Evolutionary conservation across 768 basidiomycete genomes (phyloP).

Genomic region (Pulveroboletus ravenelii): DNA sequence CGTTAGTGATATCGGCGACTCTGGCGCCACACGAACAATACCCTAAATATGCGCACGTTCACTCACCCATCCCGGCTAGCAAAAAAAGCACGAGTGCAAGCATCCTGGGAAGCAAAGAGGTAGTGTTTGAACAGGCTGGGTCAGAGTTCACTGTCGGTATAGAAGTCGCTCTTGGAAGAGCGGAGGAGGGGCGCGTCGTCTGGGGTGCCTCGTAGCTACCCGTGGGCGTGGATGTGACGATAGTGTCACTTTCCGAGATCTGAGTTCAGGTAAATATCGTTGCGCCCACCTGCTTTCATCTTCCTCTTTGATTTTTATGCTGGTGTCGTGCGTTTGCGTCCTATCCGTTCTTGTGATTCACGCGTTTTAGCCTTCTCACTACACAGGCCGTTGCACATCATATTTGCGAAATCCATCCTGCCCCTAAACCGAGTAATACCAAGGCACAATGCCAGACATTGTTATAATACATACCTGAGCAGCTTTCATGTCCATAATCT

Average conservation of each 20-base stretch:
- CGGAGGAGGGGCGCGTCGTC: conserved; percentile 30
- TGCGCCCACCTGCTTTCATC: conserved; percentile 15
- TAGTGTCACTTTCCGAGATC: neutral
- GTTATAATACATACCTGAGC: conserved; percentile 8
- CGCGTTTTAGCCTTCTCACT: neutral
- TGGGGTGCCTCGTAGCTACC: conserved; percentile 19
- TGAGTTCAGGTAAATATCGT: conserved; percentile 14
- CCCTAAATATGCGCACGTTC: conserved; percentile 29
- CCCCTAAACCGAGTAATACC: conserved; percentile 1
- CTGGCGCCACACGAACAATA: conserved; percentile 18
- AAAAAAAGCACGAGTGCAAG: conserved; percentile 11
- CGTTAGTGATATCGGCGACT: conserved; percentile 17
- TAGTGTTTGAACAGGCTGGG: conserved; percentile 25
- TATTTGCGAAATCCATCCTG: conserved; percentile 1
- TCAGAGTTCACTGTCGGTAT: conserved; percentile 27
- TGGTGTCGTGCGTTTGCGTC: conserved; percentile 2
- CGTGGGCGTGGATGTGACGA: neutral
- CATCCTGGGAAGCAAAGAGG: conserved; percentile 16
- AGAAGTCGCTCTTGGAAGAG: conserved; percentile 30
- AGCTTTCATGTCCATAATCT: conserved; percentile 20
- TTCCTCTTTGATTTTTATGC: neutral
- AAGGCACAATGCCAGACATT: conserved; percentile 3
- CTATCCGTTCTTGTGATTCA: neutral
- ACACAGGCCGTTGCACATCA: neutral
- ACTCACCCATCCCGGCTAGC: conserved; percentile 12